Evolutionary conservation across 345 rosid genomes (phyloP).

Genomic region (Aquilaria yunnanensis): DNA sequence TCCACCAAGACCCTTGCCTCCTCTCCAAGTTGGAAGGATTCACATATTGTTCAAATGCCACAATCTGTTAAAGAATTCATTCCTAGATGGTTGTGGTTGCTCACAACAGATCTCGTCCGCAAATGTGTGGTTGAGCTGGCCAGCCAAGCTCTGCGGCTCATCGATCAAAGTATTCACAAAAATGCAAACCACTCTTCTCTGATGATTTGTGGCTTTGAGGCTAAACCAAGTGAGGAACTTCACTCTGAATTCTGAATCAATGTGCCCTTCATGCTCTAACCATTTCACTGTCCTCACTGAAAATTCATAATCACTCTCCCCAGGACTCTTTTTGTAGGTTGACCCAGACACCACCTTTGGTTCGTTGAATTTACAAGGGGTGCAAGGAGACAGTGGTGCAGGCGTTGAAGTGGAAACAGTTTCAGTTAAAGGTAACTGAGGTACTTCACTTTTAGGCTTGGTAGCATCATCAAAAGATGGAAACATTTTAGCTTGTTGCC

Average conservation of each 20-base stretch:
- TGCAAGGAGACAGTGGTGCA: constrained; percentile 29
- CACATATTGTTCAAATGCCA: constrained; percentile 18
- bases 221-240: constrained; percentile 69
- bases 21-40: too few species aligned
- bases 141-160: constrained; percentile 50
- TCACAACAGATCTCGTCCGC: constrained; percentile 31
- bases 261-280: constrained; percentile 46
- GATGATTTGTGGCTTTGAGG: constrained; percentile 46
- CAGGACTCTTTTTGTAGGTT: constrained; percentile 25
- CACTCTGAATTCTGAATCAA: constrained; percentile 41
- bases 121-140: constrained; percentile 43
- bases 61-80: constrained; percentile 22
- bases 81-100: constrained; percentile 19
- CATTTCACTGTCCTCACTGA: constrained; percentile 39
- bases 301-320: constrained; percentile 39
- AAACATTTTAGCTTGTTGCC: constrained; percentile 8
- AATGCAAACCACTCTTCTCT: constrained; percentile 48
- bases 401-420: constrained; percentile 13
- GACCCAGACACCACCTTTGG: constrained; percentile 12
- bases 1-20: too few species aligned
- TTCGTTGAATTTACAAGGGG: constrained; percentile 31
- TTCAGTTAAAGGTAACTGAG: constrained; percentile 7
- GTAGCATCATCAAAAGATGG: constrained; percentile 7
- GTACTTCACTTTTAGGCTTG: constrained; percentile 15
- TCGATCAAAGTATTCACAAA: constrained; percentile 39